Conservation (phyloP, 2,329 filamentous ascomycete species). For the Aureobasidium sp. region DNA sequence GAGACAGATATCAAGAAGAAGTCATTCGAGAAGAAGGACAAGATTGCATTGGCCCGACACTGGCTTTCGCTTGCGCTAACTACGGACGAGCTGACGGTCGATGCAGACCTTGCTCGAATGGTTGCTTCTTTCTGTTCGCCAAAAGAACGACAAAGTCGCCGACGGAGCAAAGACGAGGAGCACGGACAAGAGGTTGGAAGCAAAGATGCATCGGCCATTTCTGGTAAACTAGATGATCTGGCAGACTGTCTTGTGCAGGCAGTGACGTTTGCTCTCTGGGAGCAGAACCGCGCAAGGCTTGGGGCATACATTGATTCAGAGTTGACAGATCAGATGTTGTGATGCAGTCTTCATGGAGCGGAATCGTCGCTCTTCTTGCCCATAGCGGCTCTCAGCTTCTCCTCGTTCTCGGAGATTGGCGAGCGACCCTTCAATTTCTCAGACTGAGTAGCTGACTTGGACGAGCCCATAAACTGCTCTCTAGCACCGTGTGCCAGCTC, state of each 20-base stretch:
- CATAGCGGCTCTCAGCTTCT: slow-evolving; percentile 29
- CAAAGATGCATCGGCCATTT: background rate
- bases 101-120: slow-evolving; percentile 21
- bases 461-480: slow-evolving; percentile 16
- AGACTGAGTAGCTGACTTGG: slow-evolving; percentile 26
- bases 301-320: background rate
- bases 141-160: slow-evolving; percentile 15
- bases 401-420: slow-evolving; percentile 28
- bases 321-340: background rate
- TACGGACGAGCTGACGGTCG: slow-evolving; percentile 3
- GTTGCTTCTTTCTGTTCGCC: slow-evolving; percentile 20
- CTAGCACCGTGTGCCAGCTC: slow-evolving; percentile 24
- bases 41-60: slow-evolving; percentile 53
- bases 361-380: slow-evolving; percentile 1
- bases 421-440: slow-evolving; percentile 28
- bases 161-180: slow-evolving; percentile 14
- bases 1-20: slow-evolving; percentile 16
- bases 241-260: slow-evolving; percentile 74
- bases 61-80: slow-evolving; percentile 36
- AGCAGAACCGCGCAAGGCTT: slow-evolving; percentile 42
- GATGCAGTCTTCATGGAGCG: background rate
- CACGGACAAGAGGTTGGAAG: background rate
- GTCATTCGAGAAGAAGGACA: slow-evolving; percentile 46
- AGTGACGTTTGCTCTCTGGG: slow-evolving; percentile 69
- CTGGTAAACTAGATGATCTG: slow-evolving; percentile 68